Evolutionary conservation across 1,284 basidiomycete species (phyloP).

Genomic region (Ceratobasidium sp.): DNA sequence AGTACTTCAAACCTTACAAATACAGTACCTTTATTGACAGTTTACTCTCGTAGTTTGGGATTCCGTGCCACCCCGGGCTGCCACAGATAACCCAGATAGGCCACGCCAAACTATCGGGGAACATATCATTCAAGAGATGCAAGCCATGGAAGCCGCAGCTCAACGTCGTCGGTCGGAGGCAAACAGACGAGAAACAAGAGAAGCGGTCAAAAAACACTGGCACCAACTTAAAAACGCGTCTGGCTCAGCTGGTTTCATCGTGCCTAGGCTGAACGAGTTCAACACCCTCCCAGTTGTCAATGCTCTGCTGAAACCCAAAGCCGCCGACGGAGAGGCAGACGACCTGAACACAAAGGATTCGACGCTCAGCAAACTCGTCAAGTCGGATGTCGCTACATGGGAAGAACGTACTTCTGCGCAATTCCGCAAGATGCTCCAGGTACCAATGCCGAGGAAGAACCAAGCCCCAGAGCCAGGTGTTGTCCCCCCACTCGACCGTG

Average conservation of each 20-base stretch:
- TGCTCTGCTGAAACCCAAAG: conserved; percentile 34
- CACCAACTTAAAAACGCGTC: conserved; percentile 21
- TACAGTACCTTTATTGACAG: neutral
- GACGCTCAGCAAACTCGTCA: conserved; percentile 24
- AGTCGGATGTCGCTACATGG: conserved; percentile 21
- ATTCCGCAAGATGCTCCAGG: conserved; percentile 36
- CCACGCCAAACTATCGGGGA: conserved; percentile 23
- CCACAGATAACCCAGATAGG: conserved; percentile 22
- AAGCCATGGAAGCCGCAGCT: conserved; percentile 10
- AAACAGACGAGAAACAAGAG: conserved; percentile 19
- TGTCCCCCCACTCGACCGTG: conserved; percentile 33
- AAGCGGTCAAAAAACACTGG: conserved; percentile 25
- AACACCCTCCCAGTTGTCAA: conserved; percentile 29
- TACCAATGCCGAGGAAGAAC: conserved; percentile 39
- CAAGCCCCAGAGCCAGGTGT: conserved; percentile 13
- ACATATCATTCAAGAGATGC: conserved; percentile 31
- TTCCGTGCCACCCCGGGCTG: conserved; percentile 14
- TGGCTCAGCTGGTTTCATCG: neutral
- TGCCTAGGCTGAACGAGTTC: conserved; percentile 39
- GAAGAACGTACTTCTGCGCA: conserved; percentile 30
- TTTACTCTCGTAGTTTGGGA: conserved; percentile 17
- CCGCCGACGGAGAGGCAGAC: neutral
- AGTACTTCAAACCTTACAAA: neutral
- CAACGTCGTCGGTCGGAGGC: conserved; percentile 33
- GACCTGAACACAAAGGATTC: conserved; percentile 32